phyloP scores from a whole-genome alignment of 345 rosid genomes.

The Syzygium jambos region DNA sequence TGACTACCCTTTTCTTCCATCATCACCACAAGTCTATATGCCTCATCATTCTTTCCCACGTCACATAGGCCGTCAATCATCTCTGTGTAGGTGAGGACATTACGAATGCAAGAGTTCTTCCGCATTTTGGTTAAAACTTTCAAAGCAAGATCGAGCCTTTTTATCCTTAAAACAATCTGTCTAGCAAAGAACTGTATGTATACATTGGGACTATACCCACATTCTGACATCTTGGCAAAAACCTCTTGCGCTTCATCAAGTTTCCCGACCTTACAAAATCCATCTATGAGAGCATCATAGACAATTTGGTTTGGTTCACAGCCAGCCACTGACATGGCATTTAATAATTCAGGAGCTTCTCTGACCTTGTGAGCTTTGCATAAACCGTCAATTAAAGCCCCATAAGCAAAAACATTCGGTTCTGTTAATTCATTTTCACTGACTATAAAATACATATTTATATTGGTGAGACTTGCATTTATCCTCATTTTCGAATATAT shows the following conservation, averaged over 20 bases:
- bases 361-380: constrained; percentile 83
- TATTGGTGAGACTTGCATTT: constrained; percentile 33
- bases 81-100: no score
- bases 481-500: constrained; percentile 78
- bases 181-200: constrained; percentile 85
- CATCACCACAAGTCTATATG: no score
- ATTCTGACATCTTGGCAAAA: constrained; percentile 70
- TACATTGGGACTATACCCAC: constrained; percentile 51
- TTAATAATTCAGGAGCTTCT: constrained; percentile 67
- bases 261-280: constrained; percentile 82
- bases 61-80: no score
- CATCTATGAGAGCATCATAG: constrained; percentile 90
- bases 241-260: constrained; percentile 86
- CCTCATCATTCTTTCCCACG: no score
- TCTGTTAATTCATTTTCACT: constrained; percentile 27
- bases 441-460: constrained; percentile 52
- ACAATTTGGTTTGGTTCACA: constrained; percentile 75
- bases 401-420: constrained; percentile 85
- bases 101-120: constrained; percentile 38
- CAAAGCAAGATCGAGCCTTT: constrained; percentile 68
- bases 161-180: constrained; percentile 66
- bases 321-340: constrained; percentile 60
- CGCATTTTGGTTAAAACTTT: constrained; percentile 85
- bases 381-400: constrained; percentile 83
- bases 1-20: no score